Conservation (phyloP, 2,329 filamentous ascomycete species). For the Monosporascus sp. region DNA sequence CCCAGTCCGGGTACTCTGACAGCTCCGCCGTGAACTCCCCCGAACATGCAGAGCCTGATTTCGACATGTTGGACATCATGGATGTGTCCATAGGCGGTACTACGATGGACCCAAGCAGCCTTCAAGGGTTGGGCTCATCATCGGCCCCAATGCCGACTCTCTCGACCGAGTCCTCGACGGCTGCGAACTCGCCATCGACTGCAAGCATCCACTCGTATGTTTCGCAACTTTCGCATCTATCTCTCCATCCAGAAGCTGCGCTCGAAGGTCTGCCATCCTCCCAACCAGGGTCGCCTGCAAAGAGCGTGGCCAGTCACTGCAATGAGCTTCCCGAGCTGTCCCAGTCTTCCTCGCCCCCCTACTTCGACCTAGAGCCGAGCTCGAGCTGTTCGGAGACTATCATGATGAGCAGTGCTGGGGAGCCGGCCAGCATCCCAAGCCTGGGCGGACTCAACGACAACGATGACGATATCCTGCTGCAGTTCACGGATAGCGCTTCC, state of each 20-base stretch:
- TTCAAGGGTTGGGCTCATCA: slow-evolving; percentile 28
- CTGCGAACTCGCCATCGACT: neutral
- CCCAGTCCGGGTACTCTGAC: slow-evolving; percentile 52
- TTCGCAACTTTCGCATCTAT: slow-evolving; percentile 32
- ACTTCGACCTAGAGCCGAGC: slow-evolving; percentile 41
- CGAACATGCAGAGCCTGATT: slow-evolving; percentile 27
- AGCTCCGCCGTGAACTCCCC: slow-evolving; percentile 52
- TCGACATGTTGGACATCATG: slow-evolving; percentile 42
- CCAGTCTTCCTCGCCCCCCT: slow-evolving; percentile 54
- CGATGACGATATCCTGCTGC: slow-evolving; percentile 42
- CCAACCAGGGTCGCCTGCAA: slow-evolving; percentile 24
- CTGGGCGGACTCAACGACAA: slow-evolving; percentile 23
- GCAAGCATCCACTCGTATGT: slow-evolving; percentile 36
- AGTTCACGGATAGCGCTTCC: slow-evolving; percentile 39
- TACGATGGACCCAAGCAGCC: slow-evolving; percentile 31
- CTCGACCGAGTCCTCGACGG: slow-evolving; percentile 15
- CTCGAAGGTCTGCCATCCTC: slow-evolving; percentile 24
- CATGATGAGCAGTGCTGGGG: slow-evolving; percentile 27
- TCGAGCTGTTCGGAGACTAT: slow-evolving; percentile 9
- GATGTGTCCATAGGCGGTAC: slow-evolving; percentile 35
- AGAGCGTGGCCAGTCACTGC: slow-evolving; percentile 45
- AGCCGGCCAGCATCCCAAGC: slow-evolving; percentile 24
- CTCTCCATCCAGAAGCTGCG: slow-evolving; percentile 32
- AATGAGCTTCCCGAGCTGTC: slow-evolving; percentile 56
- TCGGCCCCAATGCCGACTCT: slow-evolving; percentile 35